A percentile compares a stretch with the other conserved stretches of the same genome.
Conservation (phyloP, 169 alveolate genomes). For the Plasmodium cynomolgi region DNA sequence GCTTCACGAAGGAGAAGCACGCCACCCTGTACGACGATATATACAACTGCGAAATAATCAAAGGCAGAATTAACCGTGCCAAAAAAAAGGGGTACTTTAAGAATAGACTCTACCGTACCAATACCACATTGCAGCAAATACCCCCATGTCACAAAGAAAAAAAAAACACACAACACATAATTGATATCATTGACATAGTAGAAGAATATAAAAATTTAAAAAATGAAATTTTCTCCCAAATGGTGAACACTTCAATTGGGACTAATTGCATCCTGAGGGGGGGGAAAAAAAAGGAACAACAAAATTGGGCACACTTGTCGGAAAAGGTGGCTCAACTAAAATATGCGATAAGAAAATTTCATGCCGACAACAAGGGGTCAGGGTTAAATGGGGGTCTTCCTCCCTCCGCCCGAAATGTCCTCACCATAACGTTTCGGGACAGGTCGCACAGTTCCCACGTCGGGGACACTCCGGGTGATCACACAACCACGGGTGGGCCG, state of each 20-base stretch:
- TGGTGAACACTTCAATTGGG: constrained; percentile 13
- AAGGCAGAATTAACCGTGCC: background rate
- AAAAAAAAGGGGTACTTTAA: constrained; percentile 15
- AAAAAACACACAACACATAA: background rate
- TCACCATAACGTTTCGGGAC: constrained; percentile 3
- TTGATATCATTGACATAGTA: background rate
- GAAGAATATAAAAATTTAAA: constrained; percentile 37
- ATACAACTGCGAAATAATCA: constrained; percentile 59
- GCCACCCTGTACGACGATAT: constrained; percentile 33
- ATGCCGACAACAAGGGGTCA: background rate
- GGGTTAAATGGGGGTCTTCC: background rate
- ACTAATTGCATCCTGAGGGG: background rate
- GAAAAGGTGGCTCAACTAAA: constrained; percentile 3
- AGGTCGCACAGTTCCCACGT: background rate
- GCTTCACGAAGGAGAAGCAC: background rate
- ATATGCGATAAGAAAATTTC: constrained; percentile 9
- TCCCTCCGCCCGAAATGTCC: constrained; percentile 4
- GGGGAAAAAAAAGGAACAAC: background rate
- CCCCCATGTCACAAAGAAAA: background rate
- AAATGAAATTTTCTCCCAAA: constrained; percentile 19
- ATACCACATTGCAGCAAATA: background rate
- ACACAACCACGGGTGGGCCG: too few relatives aligned
- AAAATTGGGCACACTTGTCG: constrained; percentile 2
- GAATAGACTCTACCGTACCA: background rate
- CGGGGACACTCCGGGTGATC: background rate